Evolutionary conservation across 345 rosid genomes (phyloP), one percentile per base, ranked within the genome.

Genomic region (Raphanus sativus): DNA sequence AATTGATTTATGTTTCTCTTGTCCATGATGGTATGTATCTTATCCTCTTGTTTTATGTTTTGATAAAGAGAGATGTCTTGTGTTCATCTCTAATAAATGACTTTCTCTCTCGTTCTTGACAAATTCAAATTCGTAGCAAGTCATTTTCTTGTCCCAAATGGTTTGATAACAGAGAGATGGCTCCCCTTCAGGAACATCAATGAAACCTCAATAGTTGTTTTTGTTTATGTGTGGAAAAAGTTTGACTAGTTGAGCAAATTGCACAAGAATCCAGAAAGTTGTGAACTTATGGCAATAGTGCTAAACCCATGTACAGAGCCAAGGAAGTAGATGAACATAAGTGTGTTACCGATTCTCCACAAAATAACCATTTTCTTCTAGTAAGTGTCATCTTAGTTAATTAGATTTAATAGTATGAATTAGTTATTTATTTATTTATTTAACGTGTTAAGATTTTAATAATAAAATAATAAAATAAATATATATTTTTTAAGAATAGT

Each of bases 101-200:
- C 21, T 21, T 21, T 21, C 21, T 21, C 21, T 21, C 21, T 21
- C 21, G 21, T 21, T 21, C 21, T 21, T 21, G 21, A 21, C 21
- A 21, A 21, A 21, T 21, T 21, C 21, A 21, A 21, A 21, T 21
- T 21, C 21, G 21, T 21, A 21, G 21, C 21, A 73, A 33, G 65
- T 16, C 66, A 32, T 62, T 32, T 40, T 70, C 77, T 85, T 29
- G 70, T 36, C 67, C 15, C 74, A 6, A 67, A 52, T 4, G 81
- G 69, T 30, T 30, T 69, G 67, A 38, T 56, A 63, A 55, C 74
- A 74, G 66, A 32, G 74, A 36, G 52, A 48, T 77, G 67, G 63
- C 11, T 40, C 16, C 9, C 71, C 73, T 54, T 52, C 72, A 78
- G 74, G 65, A 61, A 66, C 42, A 60, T 59, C 66, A 65, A 71